phyloP scores from a whole-genome alignment of 176 grass and related monocot species.

The Rhynchospora pubera region DNA sequence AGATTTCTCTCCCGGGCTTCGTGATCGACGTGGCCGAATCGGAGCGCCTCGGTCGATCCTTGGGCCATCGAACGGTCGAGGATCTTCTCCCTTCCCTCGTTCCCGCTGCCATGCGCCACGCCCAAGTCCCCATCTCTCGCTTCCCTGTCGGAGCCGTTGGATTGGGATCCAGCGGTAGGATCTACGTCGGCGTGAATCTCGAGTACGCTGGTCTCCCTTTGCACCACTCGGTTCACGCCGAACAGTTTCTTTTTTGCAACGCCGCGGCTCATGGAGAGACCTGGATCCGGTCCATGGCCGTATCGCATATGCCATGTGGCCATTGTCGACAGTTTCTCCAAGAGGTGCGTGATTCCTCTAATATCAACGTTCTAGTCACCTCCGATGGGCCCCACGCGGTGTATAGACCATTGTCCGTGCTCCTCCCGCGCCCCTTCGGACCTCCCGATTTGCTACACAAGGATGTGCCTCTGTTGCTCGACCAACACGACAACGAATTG shows the following conservation, averaged over 20 bases:
- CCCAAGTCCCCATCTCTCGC: constrained; percentile 51
- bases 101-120: constrained; percentile 49
- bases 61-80: constrained; percentile 41
- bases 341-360: constrained; percentile 67
- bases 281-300: constrained; percentile 65
- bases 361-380: constrained; percentile 77
- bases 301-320: constrained; percentile 85
- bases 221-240: constrained; percentile 67
- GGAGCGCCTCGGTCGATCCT: constrained; percentile 35
- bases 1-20: constrained; percentile 50
- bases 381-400: constrained; percentile 43
- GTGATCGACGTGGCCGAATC: constrained; percentile 64
- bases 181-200: constrained; percentile 84
- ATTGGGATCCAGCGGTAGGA: constrained; percentile 59
- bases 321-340: constrained; percentile 98
- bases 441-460: constrained; percentile 67
- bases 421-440: constrained; percentile 66
- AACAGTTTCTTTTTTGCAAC: constrained; percentile 86
- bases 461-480: constrained; percentile 60
- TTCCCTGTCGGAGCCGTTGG: constrained; percentile 84
- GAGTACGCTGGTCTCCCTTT: constrained; percentile 66
- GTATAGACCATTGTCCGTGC: constrained; percentile 59
- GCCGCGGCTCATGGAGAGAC: constrained; percentile 58
- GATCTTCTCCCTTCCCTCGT: constrained; percentile 74
- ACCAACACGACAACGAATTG: constrained; percentile 55